phyloP scores from a whole-genome alignment of 1,284 basidiomycete genomes.

The Anthracocystis walkeri region DNA sequence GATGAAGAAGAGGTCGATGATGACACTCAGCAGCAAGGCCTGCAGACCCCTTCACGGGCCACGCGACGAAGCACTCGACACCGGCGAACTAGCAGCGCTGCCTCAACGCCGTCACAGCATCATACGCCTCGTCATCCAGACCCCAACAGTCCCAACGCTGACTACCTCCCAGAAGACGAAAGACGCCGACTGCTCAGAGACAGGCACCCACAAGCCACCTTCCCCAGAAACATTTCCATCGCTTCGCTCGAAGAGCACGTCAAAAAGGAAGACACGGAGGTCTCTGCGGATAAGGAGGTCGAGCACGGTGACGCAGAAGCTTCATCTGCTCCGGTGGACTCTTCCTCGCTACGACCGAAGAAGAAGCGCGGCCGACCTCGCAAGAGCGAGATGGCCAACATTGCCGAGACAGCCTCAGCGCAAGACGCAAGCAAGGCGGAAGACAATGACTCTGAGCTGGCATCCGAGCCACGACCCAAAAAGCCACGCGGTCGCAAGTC shows the following conservation, averaged over 20 bases:
- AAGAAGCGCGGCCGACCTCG: constrained; percentile 23
- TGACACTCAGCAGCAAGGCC: constrained; percentile 1
- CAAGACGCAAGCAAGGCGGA: constrained; percentile 1
- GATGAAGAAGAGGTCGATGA: constrained; percentile 2
- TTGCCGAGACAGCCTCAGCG: neutral
- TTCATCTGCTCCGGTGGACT: neutral
- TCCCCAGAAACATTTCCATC: constrained; percentile 28
- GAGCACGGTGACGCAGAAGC: neutral
- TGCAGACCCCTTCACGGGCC: constrained; percentile 15
- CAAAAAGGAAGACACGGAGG: constrained; percentile 10
- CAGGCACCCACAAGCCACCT: constrained; percentile 21
- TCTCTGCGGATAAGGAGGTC: neutral
- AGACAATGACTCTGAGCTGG: neutral
- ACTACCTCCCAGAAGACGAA: constrained; percentile 46
- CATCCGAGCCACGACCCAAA: constrained; percentile 8
- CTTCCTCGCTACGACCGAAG: constrained; percentile 5
- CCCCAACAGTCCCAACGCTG: constrained; percentile 35
- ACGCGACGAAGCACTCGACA: constrained; percentile 19
- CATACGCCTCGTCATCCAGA: constrained; percentile 38
- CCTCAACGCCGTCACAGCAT: constrained; percentile 31
- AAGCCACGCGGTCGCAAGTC: constrained; percentile 28
- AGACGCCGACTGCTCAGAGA: constrained; percentile 22
- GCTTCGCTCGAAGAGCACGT: constrained; percentile 32
- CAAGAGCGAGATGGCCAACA: constrained; percentile 16
- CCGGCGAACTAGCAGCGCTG: constrained; percentile 21